These are phyloP conservation scores for Pinguiococcus pyrenoidosus DNA, from an alignment of 108 stramenopile genomes.

Conservation along the genomic window DNA sequence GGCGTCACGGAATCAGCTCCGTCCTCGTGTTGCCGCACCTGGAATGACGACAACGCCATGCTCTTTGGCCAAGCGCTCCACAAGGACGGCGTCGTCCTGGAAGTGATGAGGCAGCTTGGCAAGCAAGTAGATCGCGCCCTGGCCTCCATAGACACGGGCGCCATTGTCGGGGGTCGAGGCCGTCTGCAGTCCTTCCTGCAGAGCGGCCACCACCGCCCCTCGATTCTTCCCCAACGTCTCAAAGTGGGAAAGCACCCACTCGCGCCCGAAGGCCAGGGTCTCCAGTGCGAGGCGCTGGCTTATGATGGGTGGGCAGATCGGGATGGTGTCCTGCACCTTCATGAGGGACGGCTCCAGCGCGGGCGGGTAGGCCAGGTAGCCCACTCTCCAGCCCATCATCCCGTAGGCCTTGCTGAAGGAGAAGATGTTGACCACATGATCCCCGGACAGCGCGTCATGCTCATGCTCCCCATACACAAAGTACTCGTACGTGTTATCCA, in stretches of 20 bases:
- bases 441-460: too few relatives aligned
- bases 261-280: constrained; percentile 46
- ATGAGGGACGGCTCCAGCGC: constrained; percentile 44
- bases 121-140: constrained; percentile 87
- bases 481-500: constrained; percentile 87
- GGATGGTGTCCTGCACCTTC: constrained; percentile 70
- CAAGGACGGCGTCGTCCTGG: constrained; percentile 43
- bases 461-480: constrained; percentile 67
- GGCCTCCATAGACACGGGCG: constrained; percentile 48
- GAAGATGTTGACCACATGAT: constrained; percentile 69
- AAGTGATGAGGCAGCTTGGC: constrained; percentile 53
- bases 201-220: constrained; percentile 51
- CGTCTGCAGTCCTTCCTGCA: too few relatives aligned
- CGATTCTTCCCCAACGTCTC: constrained; percentile 51
- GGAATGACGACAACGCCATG: constrained; percentile 77
- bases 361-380: constrained; percentile 56
- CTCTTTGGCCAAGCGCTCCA: constrained; percentile 51
- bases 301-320: constrained; percentile 66
- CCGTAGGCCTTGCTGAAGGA: constrained; percentile 70
- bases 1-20: too few relatives aligned
- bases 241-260: constrained; percentile 60
- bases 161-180: constrained; percentile 32
- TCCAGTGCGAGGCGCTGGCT: constrained; percentile 69
- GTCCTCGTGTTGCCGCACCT: too few relatives aligned
- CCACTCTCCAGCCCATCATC: constrained; percentile 81